These are phyloP conservation scores for Fragilaria crotonensis DNA, from an alignment of 108 stramenopile genomes.

Conservation along the genomic window DNA sequence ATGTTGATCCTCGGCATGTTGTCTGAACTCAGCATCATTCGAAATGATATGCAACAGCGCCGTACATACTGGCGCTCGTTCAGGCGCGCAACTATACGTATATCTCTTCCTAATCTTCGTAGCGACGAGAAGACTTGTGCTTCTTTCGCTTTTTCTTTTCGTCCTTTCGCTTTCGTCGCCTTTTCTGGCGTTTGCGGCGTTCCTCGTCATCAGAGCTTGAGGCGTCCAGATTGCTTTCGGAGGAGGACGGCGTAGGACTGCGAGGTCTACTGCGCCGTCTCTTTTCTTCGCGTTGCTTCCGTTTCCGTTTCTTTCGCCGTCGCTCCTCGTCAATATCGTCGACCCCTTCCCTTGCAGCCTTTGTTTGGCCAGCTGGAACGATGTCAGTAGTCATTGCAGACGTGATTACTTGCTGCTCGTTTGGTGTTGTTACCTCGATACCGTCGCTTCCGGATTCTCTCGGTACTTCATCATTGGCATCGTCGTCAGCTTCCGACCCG, in stretches of 20 bases:
- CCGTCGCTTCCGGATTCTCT: neutral
- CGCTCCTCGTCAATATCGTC: neutral
- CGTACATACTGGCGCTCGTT: neutral
- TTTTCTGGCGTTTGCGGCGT: too few species aligned
- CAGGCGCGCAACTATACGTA: neutral
- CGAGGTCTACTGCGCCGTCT: too few species aligned
- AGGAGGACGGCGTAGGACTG: too few species aligned
- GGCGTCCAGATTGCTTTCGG: too few species aligned
- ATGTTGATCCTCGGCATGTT: neutral
- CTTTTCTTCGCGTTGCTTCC: neutral
- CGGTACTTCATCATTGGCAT: conserved; percentile 5
- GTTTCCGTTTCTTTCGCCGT: neutral
- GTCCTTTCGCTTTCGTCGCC: neutral
- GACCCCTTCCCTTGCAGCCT: neutral
- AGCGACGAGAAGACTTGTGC: conserved; percentile 1
- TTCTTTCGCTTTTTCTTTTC: conserved; percentile 2
- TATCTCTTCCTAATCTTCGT: neutral
- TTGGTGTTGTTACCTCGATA: neutral
- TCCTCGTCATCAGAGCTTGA: too few species aligned
- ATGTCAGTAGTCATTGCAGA: neutral
- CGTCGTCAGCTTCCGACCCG: conserved; percentile 20
- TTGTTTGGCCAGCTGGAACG: neutral
- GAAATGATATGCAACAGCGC: neutral
- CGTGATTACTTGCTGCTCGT: neutral
- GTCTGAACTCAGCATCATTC: neutral